Evolutionary conservation across 768 basidiomycete genomes (phyloP).

Genomic region (Tulasnella sp.): DNA sequence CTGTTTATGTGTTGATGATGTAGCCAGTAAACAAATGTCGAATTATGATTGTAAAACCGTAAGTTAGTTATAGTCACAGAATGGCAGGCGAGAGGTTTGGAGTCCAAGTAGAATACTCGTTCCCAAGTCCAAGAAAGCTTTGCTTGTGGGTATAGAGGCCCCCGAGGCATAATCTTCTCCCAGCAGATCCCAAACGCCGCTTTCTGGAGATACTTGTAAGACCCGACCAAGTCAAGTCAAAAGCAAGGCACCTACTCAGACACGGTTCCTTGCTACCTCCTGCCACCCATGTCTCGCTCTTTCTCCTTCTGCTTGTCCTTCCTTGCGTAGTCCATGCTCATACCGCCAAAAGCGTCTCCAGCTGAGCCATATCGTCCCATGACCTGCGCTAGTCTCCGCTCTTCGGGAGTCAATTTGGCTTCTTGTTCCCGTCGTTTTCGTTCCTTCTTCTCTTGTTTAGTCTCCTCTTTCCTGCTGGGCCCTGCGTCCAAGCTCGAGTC

Average conservation of each 20-base stretch:
- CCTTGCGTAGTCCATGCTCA: constrained; percentile 4
- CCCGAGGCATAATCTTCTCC: neutral
- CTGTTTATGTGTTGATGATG: neutral
- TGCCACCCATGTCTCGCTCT: neutral
- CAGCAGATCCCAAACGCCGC: neutral
- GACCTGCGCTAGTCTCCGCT: constrained; percentile 4
- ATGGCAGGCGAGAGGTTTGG: neutral
- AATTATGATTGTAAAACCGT: neutral
- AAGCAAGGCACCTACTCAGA: neutral
- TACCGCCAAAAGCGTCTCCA: neutral
- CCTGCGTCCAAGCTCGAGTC: neutral
- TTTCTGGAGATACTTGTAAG: neutral
- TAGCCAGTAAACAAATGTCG: neutral
- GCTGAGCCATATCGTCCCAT: constrained; percentile 5
- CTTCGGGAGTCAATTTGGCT: constrained; percentile 15
- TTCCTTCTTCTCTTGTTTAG: constrained; percentile 3
- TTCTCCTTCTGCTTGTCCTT: neutral
- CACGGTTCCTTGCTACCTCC: neutral
- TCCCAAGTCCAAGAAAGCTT: neutral
- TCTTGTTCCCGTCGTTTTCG: constrained; percentile 4
- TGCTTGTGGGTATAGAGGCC: neutral
- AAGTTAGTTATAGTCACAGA: neutral
- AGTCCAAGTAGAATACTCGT: neutral
- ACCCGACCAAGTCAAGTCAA: neutral
- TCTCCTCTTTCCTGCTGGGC: neutral